These are phyloP conservation scores for Arabis alpina DNA, from an alignment of 345 rosid species.

Conservation along the genomic window DNA sequence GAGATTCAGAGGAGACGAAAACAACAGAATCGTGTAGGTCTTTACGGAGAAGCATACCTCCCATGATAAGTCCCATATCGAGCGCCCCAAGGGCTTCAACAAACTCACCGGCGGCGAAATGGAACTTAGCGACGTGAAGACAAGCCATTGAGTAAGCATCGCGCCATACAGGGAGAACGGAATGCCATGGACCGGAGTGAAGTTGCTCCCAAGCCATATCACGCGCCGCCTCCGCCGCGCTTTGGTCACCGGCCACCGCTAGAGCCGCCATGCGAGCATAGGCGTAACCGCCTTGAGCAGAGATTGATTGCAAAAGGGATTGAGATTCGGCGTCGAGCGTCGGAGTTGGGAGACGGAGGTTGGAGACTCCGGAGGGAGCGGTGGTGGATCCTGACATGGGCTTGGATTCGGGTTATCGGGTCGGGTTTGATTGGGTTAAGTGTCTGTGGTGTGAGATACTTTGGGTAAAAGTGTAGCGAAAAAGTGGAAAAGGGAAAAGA, in stretches of 20 bases:
- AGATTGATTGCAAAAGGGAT: conserved; percentile 61
- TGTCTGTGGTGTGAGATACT: conserved; percentile 29
- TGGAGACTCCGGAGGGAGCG: conserved; percentile 27
- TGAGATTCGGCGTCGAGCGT: conserved; percentile 67
- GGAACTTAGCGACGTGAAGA: conserved; percentile 70
- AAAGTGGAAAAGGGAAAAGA: conserved; percentile 34
- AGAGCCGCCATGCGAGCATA: conserved; percentile 71
- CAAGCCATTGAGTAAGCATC: conserved; percentile 97
- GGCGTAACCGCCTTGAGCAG: conserved; percentile 87
- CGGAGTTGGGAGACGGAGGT: conserved; percentile 61
- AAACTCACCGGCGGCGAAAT: conserved; percentile 62
- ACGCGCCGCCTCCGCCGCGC: conserved; percentile 95
- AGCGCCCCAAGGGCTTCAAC: conserved; percentile 75
- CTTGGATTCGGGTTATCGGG: conserved; percentile 8
- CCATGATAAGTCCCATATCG: conserved; percentile 97
- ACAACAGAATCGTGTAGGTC: conserved; percentile 72
- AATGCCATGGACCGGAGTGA: conserved; percentile 98
- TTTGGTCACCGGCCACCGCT: conserved; percentile 70
- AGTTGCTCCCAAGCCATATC: conserved; percentile 99
- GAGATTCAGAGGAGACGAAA: conserved; percentile 49
- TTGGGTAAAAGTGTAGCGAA: conserved; percentile 26
- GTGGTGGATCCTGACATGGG: conserved; percentile 37
- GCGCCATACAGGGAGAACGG: conserved; percentile 93
- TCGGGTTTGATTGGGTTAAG: conserved; percentile 7
- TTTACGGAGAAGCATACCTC: conserved; percentile 74